These are phyloP conservation scores for Biscogniauxia mediterranea DNA, from an alignment of 2,329 filamentous ascomycete genomes.

Conservation along the genomic window DNA sequence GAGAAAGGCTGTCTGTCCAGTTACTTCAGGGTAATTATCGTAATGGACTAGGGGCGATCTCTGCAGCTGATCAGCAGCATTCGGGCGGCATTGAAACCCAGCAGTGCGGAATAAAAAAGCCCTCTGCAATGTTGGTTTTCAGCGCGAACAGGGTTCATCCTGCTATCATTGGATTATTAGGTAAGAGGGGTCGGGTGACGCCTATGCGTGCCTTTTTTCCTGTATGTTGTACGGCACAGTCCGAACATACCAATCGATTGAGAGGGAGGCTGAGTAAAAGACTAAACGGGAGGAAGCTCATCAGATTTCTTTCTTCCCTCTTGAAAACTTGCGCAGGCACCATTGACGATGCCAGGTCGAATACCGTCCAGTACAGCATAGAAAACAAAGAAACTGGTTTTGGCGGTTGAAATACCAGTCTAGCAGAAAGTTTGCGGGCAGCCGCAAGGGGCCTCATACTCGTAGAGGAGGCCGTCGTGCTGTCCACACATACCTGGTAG, in stretches of 20 bases:
- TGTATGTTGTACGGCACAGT: background rate
- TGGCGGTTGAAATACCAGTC: conserved; percentile 19
- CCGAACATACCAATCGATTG: background rate
- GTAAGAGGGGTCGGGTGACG: background rate
- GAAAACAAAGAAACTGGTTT: conserved; percentile 5
- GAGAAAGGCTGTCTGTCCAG: background rate
- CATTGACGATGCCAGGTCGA: conserved; percentile 11
- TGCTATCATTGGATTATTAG: background rate
- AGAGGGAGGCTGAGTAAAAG: background rate
- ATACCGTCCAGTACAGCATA: conserved; percentile 15
- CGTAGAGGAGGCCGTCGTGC: conserved; percentile 27
- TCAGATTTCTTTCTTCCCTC: background rate
- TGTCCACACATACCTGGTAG: conserved; percentile 27
- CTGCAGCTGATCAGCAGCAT: background rate
- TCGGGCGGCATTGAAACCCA: background rate
- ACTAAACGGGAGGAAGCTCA: background rate
- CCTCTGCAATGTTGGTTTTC: background rate
- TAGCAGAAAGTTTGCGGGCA: conserved; percentile 16
- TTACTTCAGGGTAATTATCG: background rate
- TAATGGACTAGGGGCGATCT: background rate
- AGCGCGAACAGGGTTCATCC: background rate
- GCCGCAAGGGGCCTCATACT: conserved; percentile 21
- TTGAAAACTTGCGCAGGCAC: conserved; percentile 12
- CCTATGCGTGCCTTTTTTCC: no score
- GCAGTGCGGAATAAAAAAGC: background rate